Conservation (phyloP, 345 rosid genomes). For the Arabidopsis arenosa region DNA sequence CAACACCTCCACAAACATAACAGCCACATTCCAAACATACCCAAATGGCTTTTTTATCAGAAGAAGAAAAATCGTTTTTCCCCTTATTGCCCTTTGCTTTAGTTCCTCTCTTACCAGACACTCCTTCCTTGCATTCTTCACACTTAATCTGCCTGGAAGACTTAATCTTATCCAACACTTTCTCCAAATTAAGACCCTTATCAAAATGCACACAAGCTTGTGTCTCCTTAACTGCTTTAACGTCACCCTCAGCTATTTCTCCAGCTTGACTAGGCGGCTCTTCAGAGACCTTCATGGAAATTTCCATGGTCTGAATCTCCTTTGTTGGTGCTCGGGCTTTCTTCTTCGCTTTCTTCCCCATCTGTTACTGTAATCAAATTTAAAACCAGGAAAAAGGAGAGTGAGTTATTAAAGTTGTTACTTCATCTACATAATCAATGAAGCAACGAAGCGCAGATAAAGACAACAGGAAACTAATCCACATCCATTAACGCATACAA, state of each 20-base stretch:
- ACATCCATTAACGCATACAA: not conserved
- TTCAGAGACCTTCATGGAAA: conserved; percentile 49
- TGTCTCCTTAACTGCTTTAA: conserved; percentile 50
- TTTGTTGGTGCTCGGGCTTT: conserved; percentile 63
- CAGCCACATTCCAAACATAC: conserved; percentile 94
- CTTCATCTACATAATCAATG: conserved; percentile 17
- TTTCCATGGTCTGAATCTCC: conserved; percentile 52
- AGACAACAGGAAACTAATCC: not conserved
- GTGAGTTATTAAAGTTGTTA: conserved; percentile 20
- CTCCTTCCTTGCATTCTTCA: conserved; percentile 76
- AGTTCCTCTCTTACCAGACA: conserved; percentile 59
- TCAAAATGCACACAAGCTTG: conserved; percentile 67
- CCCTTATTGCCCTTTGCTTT: conserved; percentile 74
- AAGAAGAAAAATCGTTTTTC: conserved; percentile 56
- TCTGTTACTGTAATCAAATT: conserved; percentile 49
- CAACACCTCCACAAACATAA: conserved; percentile 87
- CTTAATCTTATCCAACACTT: conserved; percentile 61
- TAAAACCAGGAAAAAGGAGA: conserved; percentile 19
- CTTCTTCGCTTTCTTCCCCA: conserved; percentile 93
- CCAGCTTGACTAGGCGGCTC: conserved; percentile 42
- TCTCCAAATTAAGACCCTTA: conserved; percentile 64
- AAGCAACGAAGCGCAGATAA: conserved; percentile 10
- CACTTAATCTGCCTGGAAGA: conserved; percentile 62
- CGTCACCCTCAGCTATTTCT: conserved; percentile 48
- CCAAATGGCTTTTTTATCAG: conserved; percentile 74